A percentile compares a stretch with the other conserved stretches of the same genome.
These are phyloP conservation scores for Penicillium nucicola DNA, from an alignment of 495 filamentous ascomycete species.

Conservation along the genomic window DNA sequence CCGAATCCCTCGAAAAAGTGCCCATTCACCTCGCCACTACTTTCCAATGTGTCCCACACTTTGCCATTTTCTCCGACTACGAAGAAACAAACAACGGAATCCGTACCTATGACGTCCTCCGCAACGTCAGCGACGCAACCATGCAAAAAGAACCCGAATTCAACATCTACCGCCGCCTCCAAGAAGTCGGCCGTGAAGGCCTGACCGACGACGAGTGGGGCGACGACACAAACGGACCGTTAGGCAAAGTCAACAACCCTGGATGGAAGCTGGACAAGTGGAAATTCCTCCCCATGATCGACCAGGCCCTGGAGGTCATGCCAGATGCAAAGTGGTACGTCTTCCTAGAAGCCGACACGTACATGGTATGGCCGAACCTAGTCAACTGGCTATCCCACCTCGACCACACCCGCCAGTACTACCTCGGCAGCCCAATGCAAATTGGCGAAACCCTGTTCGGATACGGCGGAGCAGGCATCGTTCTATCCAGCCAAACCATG, in stretches of 20 bases:
- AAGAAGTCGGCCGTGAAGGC: conserved; percentile 33
- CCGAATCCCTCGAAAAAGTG: conserved; percentile 35
- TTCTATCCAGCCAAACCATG: conserved; percentile 38
- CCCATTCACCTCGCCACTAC: conserved; percentile 41
- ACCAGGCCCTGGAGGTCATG: conserved; percentile 48
- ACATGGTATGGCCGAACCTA: conserved; percentile 60
- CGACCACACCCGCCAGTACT: conserved; percentile 46
- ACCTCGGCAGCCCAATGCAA: conserved; percentile 50
- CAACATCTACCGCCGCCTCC: conserved; percentile 36
- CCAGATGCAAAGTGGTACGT: conserved; percentile 60
- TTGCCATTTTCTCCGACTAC: conserved; percentile 46
- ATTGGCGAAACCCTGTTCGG: conserved; percentile 46
- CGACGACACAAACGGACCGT: conserved; percentile 33
- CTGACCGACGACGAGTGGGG: conserved; percentile 26
- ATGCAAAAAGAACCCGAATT: conserved; percentile 42
- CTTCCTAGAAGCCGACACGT: conserved; percentile 64
- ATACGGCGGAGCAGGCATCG: conserved; percentile 61
- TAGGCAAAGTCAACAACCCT: conserved; percentile 34
- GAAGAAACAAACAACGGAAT: conserved; percentile 40
- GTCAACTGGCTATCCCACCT: conserved; percentile 53
- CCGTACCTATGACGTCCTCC: conserved; percentile 38
- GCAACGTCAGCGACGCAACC: conserved; percentile 29
- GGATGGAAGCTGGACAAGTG: conserved; percentile 66
- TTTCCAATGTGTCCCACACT: conserved; percentile 39
- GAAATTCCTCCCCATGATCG: conserved; percentile 64